These are phyloP conservation scores for Fusarium tjaetaba DNA, from an alignment of 2,329 filamentous ascomycete genomes.

Conservation along the genomic window DNA sequence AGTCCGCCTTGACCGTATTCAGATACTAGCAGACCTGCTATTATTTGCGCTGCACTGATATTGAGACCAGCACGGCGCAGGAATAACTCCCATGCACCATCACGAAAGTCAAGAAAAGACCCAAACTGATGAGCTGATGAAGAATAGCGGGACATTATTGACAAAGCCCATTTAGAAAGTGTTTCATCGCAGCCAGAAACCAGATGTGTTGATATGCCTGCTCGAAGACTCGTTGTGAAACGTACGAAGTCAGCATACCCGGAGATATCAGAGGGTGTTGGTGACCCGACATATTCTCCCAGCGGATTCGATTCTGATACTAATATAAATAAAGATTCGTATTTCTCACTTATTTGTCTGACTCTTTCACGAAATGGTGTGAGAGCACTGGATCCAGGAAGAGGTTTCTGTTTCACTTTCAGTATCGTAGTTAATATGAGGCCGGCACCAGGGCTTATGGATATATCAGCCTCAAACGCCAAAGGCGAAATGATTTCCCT, in stretches of 20 bases:
- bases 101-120: constrained; percentile 50
- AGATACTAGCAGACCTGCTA: constrained; percentile 42
- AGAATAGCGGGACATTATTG: constrained; percentile 59
- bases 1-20: constrained; percentile 45
- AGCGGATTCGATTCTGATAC: constrained; percentile 64
- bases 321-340: constrained; percentile 74
- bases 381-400: constrained; percentile 61
- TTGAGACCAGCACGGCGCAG: constrained; percentile 51
- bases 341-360: constrained; percentile 62
- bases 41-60: constrained; percentile 49
- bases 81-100: constrained; percentile 54
- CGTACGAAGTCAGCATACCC: constrained; percentile 61
- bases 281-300: constrained; percentile 54
- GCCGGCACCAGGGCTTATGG: constrained; percentile 74
- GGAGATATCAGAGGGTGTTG: constrained; percentile 54
- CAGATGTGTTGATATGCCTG: constrained; percentile 55
- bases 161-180: constrained; percentile 65
- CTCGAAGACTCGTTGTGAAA: constrained; percentile 57
- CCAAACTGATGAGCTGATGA: constrained; percentile 42
- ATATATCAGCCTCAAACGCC: constrained; percentile 74
- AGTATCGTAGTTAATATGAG: constrained; percentile 77
- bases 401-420: constrained; percentile 74
- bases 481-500: constrained; percentile 49
- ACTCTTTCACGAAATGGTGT: constrained; percentile 66
- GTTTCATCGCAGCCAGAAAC: constrained; percentile 61